Conservation (phyloP, 768 basidiomycete species). For the Suillus lakei region DNA sequence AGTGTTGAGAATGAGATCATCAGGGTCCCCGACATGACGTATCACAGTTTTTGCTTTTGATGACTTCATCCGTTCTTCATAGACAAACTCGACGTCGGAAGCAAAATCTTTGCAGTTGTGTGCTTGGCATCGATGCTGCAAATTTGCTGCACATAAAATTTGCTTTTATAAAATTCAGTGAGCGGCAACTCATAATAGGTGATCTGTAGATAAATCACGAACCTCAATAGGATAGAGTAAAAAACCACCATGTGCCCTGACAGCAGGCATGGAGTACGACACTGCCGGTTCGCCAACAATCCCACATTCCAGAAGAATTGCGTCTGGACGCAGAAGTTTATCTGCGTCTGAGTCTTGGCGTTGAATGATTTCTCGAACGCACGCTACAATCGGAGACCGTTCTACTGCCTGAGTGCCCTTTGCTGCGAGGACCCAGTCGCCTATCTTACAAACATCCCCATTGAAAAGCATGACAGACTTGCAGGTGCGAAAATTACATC, state of each 20-base stretch:
- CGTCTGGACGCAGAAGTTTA: background rate
- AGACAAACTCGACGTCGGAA: background rate
- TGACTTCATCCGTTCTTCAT: slow-evolving; percentile 17
- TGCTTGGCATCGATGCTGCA: slow-evolving; percentile 24
- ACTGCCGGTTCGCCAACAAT: background rate
- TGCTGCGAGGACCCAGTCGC: background rate
- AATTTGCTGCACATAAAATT: slow-evolving; percentile 22
- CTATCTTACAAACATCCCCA: slow-evolving; percentile 7
- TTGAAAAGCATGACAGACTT: slow-evolving; percentile 1
- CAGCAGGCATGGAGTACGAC: background rate
- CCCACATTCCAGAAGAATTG: background rate
- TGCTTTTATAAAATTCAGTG: slow-evolving; percentile 11
- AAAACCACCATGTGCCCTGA: background rate
- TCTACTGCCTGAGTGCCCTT: background rate
- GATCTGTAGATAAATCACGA: background rate
- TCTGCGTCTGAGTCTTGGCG: background rate
- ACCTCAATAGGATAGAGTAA: slow-evolving; percentile 6
- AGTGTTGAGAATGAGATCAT: background rate
- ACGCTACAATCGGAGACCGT: background rate
- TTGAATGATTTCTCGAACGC: slow-evolving; percentile 4
- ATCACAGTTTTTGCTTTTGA: background rate
- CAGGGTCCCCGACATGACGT: background rate
- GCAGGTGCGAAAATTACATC: slow-evolving; percentile 2
- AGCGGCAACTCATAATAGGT: no score
- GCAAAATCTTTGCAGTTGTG: slow-evolving; percentile 17